These are phyloP conservation scores for Tuber umbilicatum DNA, from an alignment of 495 filamentous ascomycete genomes.

Conservation along the genomic window DNA sequence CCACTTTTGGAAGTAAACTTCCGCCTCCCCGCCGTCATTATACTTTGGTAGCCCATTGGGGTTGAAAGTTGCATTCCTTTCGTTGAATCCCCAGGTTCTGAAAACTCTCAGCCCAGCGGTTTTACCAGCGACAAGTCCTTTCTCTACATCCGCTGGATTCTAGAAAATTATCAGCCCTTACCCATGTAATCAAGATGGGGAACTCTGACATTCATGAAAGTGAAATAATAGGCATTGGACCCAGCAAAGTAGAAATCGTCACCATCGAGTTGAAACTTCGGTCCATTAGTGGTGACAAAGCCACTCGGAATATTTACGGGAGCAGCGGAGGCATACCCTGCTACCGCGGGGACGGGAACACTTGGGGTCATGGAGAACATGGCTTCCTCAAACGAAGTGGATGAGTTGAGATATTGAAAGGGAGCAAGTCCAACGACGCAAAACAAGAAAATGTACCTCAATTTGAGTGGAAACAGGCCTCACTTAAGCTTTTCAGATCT, in stretches of 20 bases:
- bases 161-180: conserved; percentile 35
- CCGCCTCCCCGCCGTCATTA: conserved; percentile 49
- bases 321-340: conserved; percentile 14
- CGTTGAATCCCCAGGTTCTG: conserved; percentile 60
- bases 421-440: too few species aligned
- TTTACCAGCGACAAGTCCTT: conserved; percentile 51
- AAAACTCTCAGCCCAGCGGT: conserved; percentile 58
- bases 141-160: conserved; percentile 57
- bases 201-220: conserved; percentile 49
- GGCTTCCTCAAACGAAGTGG: too few species aligned
- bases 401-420: too few species aligned
- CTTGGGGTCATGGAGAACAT: conserved; percentile 19
- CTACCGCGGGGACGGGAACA: conserved; percentile 16
- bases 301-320: conserved; percentile 35
- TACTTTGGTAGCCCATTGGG: conserved; percentile 44
- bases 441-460: too few species aligned
- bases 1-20: conserved; percentile 51
- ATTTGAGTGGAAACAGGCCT: too few species aligned
- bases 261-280: conserved; percentile 59
- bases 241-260: conserved; percentile 61
- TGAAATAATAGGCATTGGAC: conserved; percentile 67
- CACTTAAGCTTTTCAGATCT: too few species aligned
- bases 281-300: conserved; percentile 50
- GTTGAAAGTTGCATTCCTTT: conserved; percentile 53
- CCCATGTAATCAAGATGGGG: not conserved